Base-by-base conservation (phyloP, 176 grass and related monocot species). In the Poa pratensis region DNA sequence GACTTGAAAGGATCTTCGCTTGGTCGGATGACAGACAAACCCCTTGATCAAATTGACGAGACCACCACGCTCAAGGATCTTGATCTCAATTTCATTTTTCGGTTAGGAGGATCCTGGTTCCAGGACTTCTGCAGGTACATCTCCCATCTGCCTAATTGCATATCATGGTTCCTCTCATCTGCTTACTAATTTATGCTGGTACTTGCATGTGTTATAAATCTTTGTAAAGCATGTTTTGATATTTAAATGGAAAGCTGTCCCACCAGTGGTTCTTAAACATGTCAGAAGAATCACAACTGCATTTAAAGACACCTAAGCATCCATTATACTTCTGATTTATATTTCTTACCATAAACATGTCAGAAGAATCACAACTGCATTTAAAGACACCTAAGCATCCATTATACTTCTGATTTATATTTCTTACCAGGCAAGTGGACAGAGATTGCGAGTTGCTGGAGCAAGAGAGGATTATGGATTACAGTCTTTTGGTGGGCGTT, bases 381-480 rank as follows among this genome's bases (percentile, higher is more conserved):
- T 76, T 58, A 12, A 73, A 57, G 12, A 18, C 18, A 76, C 69
- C 22, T 13, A 45, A 81, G 12, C 4, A n/a, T 16, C n/a, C 42
- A 73, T 22, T 73, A 9, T 73, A 13, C 22, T 73, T 12, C 27
- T 28, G 43, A 26, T 48, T 46, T 48, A 73, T 73, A 5, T 73
- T 49, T 73, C 43, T 75, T 83, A 64, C 16, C 61, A 97, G 95
- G 64, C 95, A 97, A 92, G 92, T 97, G 35, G 95, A 94, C 59
- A 87, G 76, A 89, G 92, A 97, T 83, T 94, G 92, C 43, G 92
- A 94, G 61, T 76, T 97, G 71, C 83, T 97, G 54, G 95, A 97
- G 84, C 92, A 97, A 60, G 95, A 97, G 60, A 92, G 94, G 80
- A 97, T 97, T 30, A 97, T 94, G 94, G 94, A 97, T 86, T 97